Conservation (phyloP, 176 grass and related monocot species). For the Musa troglodytarum region DNA sequence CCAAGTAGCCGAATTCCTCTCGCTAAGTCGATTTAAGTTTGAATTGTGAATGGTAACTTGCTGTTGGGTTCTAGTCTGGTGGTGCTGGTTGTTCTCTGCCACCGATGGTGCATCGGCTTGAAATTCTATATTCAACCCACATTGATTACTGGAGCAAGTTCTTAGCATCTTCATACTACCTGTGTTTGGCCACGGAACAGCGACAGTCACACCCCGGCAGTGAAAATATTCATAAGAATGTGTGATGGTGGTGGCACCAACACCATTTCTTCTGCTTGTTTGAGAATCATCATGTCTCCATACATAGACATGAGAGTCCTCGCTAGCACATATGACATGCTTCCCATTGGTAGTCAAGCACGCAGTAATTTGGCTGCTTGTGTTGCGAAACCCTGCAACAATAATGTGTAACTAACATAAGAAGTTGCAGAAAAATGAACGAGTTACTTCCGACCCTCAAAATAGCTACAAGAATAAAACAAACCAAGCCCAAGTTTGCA, state of each 20-base stretch:
- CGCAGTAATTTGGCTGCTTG: slow-evolving; percentile 88
- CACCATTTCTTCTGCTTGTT: slow-evolving; percentile 57
- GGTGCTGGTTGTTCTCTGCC: no score
- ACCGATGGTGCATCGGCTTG: no score
- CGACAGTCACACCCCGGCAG: slow-evolving; percentile 66
- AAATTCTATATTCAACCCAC: no score
- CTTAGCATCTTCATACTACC: no score
- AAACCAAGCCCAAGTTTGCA: no score
- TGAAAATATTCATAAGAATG: slow-evolving; percentile 85
- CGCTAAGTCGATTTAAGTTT: background rate
- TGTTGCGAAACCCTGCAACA: slow-evolving; percentile 72
- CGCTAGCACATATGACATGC: slow-evolving; percentile 71
- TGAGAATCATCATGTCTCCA: slow-evolving; percentile 86
- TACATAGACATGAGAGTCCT: slow-evolving; percentile 83
- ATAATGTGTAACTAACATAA: background rate
- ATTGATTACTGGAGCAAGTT: no score
- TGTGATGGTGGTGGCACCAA: slow-evolving; percentile 28
- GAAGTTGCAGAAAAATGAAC: no score
- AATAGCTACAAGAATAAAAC: no score
- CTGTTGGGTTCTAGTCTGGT: no score
- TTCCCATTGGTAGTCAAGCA: slow-evolving; percentile 74
- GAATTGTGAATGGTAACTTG: background rate
- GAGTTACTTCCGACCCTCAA: no score
- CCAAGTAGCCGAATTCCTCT: slow-evolving; percentile 28
- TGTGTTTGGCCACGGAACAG: slow-evolving; percentile 20